These are phyloP conservation scores for Calonectria naviculata DNA, from an alignment of 2,329 filamentous ascomycete genomes.

Conservation along the genomic window DNA sequence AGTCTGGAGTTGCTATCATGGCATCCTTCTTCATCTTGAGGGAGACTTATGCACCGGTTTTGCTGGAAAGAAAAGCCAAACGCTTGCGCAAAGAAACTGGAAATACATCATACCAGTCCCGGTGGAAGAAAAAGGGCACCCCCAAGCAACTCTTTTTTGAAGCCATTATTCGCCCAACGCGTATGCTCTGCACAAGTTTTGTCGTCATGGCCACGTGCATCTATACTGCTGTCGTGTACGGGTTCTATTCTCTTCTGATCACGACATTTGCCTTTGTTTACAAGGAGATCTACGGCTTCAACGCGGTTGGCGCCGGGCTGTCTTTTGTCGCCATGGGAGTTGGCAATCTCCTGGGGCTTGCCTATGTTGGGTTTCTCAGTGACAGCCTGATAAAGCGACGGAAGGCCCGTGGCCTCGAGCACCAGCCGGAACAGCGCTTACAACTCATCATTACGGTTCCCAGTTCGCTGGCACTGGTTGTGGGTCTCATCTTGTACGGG, in stretches of 20 bases:
- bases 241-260: not conserved
- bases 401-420: not conserved
- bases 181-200: not conserved
- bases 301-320: not conserved
- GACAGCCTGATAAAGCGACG: not conserved
- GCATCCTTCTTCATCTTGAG: no score
- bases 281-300: not conserved
- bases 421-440: not conserved
- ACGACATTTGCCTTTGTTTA: not conserved
- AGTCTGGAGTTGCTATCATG: no score
- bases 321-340: not conserved
- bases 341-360: not conserved
- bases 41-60: no score
- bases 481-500: not conserved
- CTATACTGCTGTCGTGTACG: not conserved
- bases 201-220: not conserved
- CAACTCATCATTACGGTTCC: not conserved
- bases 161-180: not conserved
- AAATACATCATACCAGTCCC: not conserved
- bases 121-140: not conserved
- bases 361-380: not conserved
- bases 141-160: not conserved
- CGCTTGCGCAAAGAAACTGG: not conserved
- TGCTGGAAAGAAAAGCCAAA: not conserved
- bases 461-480: not conserved